Percentiles rank a stretch among this genome's conserved stretches.
phyloP scores from a whole-genome alignment of 192 early-diverging fungal species.

The Martensiomyces pterosporus region DNA sequence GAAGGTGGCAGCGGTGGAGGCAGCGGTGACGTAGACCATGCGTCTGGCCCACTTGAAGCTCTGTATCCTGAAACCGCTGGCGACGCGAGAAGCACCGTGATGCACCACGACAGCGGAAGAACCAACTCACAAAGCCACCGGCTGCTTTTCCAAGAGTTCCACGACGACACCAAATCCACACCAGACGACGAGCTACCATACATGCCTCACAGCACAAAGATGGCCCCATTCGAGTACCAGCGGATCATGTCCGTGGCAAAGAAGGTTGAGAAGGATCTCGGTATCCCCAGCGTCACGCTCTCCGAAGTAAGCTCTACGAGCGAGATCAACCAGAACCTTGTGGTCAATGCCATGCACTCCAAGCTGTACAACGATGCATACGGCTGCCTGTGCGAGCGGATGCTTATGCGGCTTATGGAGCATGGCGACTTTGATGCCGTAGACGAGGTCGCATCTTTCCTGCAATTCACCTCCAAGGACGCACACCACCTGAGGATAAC shows the following conservation, averaged over 20 bases:
- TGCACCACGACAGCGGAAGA: too few relatives aligned
- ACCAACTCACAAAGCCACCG: too few relatives aligned
- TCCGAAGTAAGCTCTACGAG: slow-evolving; percentile 13
- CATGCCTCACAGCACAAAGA: slow-evolving; percentile 11
- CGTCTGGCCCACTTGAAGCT: too few relatives aligned
- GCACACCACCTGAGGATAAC: too few relatives aligned
- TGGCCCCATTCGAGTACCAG: slow-evolving; percentile 33
- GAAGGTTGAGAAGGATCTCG: slow-evolving; percentile 30
- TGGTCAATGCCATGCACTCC: slow-evolving; percentile 44
- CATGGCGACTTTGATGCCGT: slow-evolving; percentile 6
- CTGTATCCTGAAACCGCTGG: too few relatives aligned
- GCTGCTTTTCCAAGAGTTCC: too few relatives aligned
- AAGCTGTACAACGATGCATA: slow-evolving; percentile 45
- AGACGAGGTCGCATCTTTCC: slow-evolving; percentile 13
- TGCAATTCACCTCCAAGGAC: too few relatives aligned
- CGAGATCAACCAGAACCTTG: slow-evolving; percentile 35
- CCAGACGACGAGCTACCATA: too few relatives aligned
- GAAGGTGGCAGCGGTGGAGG: too few relatives aligned
- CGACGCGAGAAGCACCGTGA: too few relatives aligned
- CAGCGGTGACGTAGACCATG: background rate
- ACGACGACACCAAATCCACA: too few relatives aligned
- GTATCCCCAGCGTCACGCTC: slow-evolving; percentile 27
- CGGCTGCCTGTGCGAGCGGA: slow-evolving; percentile 31
- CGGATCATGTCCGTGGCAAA: slow-evolving; percentile 24
- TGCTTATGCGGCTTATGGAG: slow-evolving; percentile 25